Evolutionary conservation across 208 protist genomes (phyloP), one percentile per base, ranked within the genome.

Genomic region (Leishmania tropica): DNA sequence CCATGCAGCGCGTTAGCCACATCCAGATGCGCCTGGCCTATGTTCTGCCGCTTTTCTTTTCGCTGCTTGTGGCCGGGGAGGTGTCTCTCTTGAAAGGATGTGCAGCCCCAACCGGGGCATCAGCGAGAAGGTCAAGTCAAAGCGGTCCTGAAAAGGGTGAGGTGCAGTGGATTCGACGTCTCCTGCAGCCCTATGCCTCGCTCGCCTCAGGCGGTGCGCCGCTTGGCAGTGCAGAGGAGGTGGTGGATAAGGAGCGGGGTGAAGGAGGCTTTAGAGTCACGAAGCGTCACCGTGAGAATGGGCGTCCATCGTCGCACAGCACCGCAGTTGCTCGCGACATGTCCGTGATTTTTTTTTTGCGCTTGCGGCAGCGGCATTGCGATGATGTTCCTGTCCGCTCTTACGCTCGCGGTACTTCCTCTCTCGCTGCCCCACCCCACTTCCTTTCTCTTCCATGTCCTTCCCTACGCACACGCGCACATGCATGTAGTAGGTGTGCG

Each of bases 361-460:
- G 51, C 51, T 21, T 21, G 15, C 51, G 0, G 51, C 51, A 37
- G 60, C n/a, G 11, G 17, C 37, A 21, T 8, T 45, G 5, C 2
- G 35, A n/a, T 72, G 10, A 28, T 83, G 70, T 79, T 24, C 28
- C 67, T 62, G 24, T 68, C 45, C 58, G 2, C 71, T 71, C 58
- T 35, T 51, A n/a, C 17, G 40, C 62, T 11, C 76, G 64, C 78
- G 37, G 35, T 83, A 83, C 73, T 60, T 51, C 6, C 45, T 64
- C 21, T 71, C 40, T 56, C 51, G 45, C 45, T 48, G 45, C 45
- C 45, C 45, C 45, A 11, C 45, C 45, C 47, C n/a, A 40, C 72
- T 24, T 37, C 47, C 72, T 15, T 31, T 21, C 42, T 72, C 47
- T 8, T 40, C 45, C 42, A 24, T 37, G 15, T 67, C 31, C 40